Conservation (phyloP, 2,329 filamentous ascomycete species). For the Verticillium dahliae region DNA sequence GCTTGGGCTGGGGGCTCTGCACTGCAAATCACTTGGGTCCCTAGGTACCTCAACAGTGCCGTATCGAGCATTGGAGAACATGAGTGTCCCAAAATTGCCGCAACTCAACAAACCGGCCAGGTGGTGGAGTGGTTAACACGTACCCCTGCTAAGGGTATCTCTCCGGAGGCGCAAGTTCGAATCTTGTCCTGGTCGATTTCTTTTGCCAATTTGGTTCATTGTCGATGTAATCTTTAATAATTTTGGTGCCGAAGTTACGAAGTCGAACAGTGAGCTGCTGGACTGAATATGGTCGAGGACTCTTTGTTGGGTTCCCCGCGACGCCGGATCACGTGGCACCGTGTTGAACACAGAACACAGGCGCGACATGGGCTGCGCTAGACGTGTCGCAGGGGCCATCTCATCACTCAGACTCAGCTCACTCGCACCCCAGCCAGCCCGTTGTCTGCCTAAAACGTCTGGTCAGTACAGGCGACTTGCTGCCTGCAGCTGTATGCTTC, state of each 20-base stretch:
- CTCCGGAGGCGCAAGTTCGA: background rate
- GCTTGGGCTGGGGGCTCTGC: no score
- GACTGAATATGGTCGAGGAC: background rate
- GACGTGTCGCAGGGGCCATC: background rate
- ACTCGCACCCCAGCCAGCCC: background rate
- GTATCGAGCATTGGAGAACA: background rate
- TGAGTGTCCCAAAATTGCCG: background rate
- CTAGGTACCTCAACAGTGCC: no score
- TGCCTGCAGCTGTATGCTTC: background rate
- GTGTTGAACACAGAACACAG: background rate
- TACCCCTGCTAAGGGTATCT: background rate
- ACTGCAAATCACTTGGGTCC: no score
- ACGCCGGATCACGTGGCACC: conserved; percentile 1
- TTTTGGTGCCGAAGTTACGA: no score
- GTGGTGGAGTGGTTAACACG: background rate
- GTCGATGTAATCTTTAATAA: no score
- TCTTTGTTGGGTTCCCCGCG: background rate
- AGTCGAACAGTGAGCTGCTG: background rate
- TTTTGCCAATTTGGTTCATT: background rate
- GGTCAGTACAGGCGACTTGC: background rate
- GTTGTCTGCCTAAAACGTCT: background rate
- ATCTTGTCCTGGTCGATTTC: background rate
- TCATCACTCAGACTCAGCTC: background rate
- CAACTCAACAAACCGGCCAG: background rate
- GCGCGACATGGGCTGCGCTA: background rate